Evolutionary conservation across 2,329 filamentous ascomycete species (phyloP).

Genomic region (Arthrobotrys entomopaga): DNA sequence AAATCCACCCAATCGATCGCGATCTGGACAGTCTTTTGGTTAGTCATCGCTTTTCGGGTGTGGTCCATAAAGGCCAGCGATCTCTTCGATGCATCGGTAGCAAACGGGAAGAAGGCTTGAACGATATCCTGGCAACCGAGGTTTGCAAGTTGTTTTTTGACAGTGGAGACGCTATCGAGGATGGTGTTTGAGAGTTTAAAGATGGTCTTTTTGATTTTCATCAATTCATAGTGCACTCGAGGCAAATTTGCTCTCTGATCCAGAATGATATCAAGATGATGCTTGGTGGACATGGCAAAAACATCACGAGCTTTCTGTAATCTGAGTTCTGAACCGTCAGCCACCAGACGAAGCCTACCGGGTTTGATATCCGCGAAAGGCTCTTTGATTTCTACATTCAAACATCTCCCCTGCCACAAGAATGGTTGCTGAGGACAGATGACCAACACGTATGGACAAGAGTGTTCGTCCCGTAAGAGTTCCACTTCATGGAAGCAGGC

Average conservation of each 20-base stretch:
- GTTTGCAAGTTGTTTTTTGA: constrained; percentile 82
- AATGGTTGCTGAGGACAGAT: constrained; percentile 82
- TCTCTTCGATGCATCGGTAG: constrained; percentile 97
- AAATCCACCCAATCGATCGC: constrained; percentile 98
- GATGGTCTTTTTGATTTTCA: constrained; percentile 92
- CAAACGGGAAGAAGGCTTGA: constrained; percentile 97
- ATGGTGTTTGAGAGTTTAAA: constrained; percentile 98
- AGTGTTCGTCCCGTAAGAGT: constrained; percentile 75
- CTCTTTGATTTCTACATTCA: constrained; percentile 77
- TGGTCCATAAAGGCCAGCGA: constrained; percentile 95
- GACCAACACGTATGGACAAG: constrained; percentile 85
- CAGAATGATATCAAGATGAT: constrained; percentile 86
- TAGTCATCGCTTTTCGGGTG: constrained; percentile 95
- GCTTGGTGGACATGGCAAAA: constrained; percentile 80
- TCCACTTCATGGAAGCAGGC: constrained; percentile 79
- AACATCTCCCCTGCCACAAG: constrained; percentile 81
- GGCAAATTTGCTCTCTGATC: constrained; percentile 93
- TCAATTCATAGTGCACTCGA: constrained; percentile 88
- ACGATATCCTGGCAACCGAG: constrained; percentile 94
- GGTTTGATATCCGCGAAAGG: constrained; percentile 85
- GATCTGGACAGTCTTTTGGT: constrained; percentile 90
- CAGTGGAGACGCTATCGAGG: constrained; percentile 97
- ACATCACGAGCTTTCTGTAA: constrained; percentile 80
- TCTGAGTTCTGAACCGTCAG: constrained; percentile 82
- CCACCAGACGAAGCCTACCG: constrained; percentile 86